Conservation (phyloP, 2,329 filamentous ascomycete species). For the Lizonia empirigonia region DNA sequence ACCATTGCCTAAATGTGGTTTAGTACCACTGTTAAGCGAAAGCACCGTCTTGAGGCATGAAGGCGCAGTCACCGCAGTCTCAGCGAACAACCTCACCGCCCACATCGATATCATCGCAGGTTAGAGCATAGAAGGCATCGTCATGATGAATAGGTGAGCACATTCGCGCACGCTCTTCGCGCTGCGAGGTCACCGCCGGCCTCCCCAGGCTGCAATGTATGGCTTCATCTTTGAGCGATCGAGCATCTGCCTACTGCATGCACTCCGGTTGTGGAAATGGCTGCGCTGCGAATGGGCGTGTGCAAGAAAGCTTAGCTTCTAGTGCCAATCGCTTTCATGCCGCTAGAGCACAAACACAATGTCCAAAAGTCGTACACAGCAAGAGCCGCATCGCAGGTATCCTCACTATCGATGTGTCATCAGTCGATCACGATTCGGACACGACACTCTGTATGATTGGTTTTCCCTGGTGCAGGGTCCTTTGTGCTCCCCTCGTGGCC, state of each 20-base stretch:
- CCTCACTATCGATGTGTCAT: background rate
- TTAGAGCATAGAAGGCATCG: background rate
- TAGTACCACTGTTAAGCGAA: slow-evolving; percentile 24
- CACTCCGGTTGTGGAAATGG: slow-evolving; percentile 11
- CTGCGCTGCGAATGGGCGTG: slow-evolving; percentile 4
- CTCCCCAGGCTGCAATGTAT: slow-evolving; percentile 10
- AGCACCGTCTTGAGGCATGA: slow-evolving; percentile 18
- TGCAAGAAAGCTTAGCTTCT: slow-evolving; percentile 5
- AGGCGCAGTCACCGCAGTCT: slow-evolving; percentile 25
- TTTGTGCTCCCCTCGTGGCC: slow-evolving; percentile 29
- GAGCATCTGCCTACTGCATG: slow-evolving; percentile 8
- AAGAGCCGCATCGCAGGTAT: background rate
- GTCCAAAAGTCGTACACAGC: background rate
- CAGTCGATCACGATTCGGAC: background rate
- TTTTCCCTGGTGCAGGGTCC: background rate
- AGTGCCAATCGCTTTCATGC: slow-evolving; percentile 3
- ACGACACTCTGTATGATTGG: slow-evolving; percentile 17
- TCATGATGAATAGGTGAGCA: background rate
- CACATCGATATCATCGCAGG: slow-evolving; percentile 1
- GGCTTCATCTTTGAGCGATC: background rate
- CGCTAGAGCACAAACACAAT: background rate
- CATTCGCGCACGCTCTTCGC: background rate
- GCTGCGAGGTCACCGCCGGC: background rate
- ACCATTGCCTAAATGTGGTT: slow-evolving; percentile 30
- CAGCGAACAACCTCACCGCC: slow-evolving; percentile 29